These are phyloP conservation scores for Calonectria leucothoes DNA, from an alignment of 2,329 filamentous ascomycete species.

Conservation along the genomic window DNA sequence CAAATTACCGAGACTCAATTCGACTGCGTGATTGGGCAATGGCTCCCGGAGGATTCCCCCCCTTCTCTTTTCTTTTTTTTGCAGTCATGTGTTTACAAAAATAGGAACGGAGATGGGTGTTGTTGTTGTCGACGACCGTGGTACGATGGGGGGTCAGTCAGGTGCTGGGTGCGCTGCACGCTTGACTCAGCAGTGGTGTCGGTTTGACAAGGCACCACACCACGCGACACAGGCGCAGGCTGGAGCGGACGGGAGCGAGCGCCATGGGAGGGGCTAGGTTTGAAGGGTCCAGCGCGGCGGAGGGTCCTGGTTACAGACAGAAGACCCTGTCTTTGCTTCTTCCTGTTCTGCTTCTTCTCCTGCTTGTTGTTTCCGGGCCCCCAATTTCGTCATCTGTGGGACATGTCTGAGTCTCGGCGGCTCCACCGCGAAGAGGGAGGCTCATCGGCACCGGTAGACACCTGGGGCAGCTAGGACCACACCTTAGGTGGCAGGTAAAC, in stretches of 20 bases:
- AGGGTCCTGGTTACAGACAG: neutral
- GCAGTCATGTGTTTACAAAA: neutral
- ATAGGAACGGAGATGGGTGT: neutral
- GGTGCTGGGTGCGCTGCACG: slow-evolving; percentile 11
- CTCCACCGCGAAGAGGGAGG: slow-evolving; percentile 1
- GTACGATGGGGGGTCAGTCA: slow-evolving; percentile 34
- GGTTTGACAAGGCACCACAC: slow-evolving; percentile 12
- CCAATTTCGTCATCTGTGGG: neutral
- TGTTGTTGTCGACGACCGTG: slow-evolving; percentile 12
- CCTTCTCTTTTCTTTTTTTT: neutral
- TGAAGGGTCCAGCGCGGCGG: neutral
- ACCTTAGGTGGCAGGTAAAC: slow-evolving; percentile 1
- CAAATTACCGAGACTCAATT: neutral
- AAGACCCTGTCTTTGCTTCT: neutral
- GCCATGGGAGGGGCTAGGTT: slow-evolving; percentile 16
- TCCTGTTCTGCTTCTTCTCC: too few relatives aligned
- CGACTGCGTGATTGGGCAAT: slow-evolving; percentile 13
- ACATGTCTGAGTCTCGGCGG: neutral
- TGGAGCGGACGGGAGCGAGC: slow-evolving; percentile 19
- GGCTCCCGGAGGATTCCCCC: neutral
- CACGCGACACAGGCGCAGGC: neutral
- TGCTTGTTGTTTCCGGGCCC: too few relatives aligned
- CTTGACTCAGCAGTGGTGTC: slow-evolving; percentile 24
- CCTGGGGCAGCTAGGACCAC: slow-evolving; percentile 1
- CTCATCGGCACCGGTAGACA: neutral